Evolutionary conservation across 352 stramenopile genomes (phyloP).

Genomic region (Globisporangium perplexum): DNA sequence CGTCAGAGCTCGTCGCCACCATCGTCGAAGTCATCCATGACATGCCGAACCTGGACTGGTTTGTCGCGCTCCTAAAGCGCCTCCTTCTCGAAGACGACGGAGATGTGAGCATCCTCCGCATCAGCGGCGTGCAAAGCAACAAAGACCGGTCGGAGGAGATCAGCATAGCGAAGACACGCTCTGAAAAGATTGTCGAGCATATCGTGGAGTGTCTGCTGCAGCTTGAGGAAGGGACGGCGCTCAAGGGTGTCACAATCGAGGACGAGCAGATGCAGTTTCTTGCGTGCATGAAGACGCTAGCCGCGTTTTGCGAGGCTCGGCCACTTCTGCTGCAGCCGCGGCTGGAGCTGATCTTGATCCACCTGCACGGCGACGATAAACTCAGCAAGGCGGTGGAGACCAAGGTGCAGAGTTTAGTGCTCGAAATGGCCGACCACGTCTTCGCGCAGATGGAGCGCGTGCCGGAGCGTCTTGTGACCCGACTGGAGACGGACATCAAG

Average conservation of each 20-base stretch:
- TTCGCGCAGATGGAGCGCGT: constrained; percentile 46
- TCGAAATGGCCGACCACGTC: constrained; percentile 62
- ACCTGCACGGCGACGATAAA: constrained; percentile 58
- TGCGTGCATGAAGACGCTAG: constrained; percentile 71
- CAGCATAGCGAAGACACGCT: constrained; percentile 39
- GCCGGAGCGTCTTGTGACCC: constrained; percentile 29
- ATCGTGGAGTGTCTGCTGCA: constrained; percentile 62
- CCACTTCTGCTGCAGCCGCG: constrained; percentile 50
- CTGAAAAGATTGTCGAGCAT: constrained; percentile 57
- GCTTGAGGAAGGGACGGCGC: constrained; percentile 58
- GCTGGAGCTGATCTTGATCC: constrained; percentile 67
- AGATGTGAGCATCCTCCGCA: constrained; percentile 11
- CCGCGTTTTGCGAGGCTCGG: constrained; percentile 66
- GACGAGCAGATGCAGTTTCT: constrained; percentile 60
- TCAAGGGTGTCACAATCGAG: constrained; percentile 50
- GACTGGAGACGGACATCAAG: constrained; percentile 61
- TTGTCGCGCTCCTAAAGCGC: constrained; percentile 59
- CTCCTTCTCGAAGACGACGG: constrained; percentile 32
- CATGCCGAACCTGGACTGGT: constrained; percentile 67
- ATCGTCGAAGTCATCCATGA: constrained; percentile 79
- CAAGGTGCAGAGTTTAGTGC: constrained; percentile 53
- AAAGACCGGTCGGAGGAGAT: constrained; percentile 48
- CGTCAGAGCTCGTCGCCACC: constrained; percentile 43
- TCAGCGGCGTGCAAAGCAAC: constrained; percentile 11
- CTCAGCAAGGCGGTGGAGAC: constrained; percentile 42